phyloP scores from a whole-genome alignment of 768 basidiomycete genomes.

The Leccinellum albellum region DNA sequence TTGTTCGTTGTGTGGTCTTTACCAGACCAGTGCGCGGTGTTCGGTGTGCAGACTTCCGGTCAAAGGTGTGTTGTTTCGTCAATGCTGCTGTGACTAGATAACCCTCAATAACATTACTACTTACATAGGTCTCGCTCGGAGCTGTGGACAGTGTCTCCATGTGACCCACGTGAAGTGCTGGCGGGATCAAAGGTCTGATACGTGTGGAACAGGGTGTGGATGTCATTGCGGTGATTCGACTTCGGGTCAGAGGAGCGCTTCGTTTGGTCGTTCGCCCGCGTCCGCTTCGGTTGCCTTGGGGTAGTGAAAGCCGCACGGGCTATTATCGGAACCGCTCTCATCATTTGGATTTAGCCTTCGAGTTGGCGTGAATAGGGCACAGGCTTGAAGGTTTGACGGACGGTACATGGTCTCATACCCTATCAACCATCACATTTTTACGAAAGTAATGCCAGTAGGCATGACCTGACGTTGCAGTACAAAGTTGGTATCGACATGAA shows the following conservation, averaged over 20 bases:
- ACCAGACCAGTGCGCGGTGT: conserved; percentile 50
- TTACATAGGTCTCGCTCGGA: conserved; percentile 53
- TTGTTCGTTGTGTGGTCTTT: conserved; percentile 43
- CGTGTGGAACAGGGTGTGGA: conserved; percentile 68
- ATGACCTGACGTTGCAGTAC: too few species aligned
- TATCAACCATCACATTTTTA: too few species aligned
- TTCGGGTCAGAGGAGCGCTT: background rate
- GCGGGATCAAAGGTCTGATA: conserved; percentile 39
- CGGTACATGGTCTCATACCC: too few species aligned
- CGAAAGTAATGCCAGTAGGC: too few species aligned
- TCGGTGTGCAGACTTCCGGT: conserved; percentile 74
- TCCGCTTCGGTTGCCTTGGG: background rate
- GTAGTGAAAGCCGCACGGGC: background rate
- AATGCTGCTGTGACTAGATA: background rate
- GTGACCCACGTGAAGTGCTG: conserved; percentile 66
- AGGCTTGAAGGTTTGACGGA: too few species aligned
- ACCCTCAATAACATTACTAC: background rate
- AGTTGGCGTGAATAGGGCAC: too few species aligned
- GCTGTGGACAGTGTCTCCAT: conserved; percentile 60
- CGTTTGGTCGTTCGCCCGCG: conserved; percentile 14
- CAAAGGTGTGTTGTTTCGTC: conserved; percentile 46
- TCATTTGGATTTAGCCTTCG: too few species aligned
- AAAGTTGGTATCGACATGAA: too few species aligned
- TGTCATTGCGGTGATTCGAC: conserved; percentile 46
- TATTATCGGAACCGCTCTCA: too few species aligned